Evolutionary conservation across 306 rosid species (phyloP), one percentile per base, ranked within the genome.

Genomic region (Medicago arabica): DNA sequence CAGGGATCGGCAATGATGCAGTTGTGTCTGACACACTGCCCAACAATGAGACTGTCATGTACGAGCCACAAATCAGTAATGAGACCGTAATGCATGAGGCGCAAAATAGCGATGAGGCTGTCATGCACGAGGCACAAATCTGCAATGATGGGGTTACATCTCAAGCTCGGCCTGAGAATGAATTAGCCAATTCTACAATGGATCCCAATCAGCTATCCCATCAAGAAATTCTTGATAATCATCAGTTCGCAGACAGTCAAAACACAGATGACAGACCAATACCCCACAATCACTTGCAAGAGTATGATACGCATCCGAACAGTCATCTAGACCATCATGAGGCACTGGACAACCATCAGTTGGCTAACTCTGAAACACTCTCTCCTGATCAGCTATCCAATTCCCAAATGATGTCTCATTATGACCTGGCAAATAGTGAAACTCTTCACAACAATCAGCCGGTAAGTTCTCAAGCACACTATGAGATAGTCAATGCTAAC

Each of bases 391-490:
- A 84, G 66, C 74, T 84, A n/a, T 69, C 16, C 28, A 62, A 12
- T 81, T 77, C 83, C 50, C 83, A 84, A 51, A 73, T 46, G 77
- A 4, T 80, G 44, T 6, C 83, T 61, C 77, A 80, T 62, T 79
- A 75, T 79, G 87, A 71, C 81, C 57, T 75, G 71, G 64, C 34
- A 75, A 75, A 75, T 69, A 47, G 21, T 79, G 81, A 75, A 70
- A n/a, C 63, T 25, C 39, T 65, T 43, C 51, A 83, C 51, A 57
- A 28, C 60, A 68, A 77, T 63, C 71, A 77, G 73, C 41, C 66
- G 6, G n/a, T 53, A 50, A 72, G 7, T 77, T 81, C 80, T 72
- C 80, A 84, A 67, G 11, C 74, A 46, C 71, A 62, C 53, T 76
- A 77, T 69, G 85, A 81, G 83, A 44, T 81, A 21, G 71, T 57